Conservation (phyloP, 768 basidiomycete genomes). For the Mycena filopes region DNA sequence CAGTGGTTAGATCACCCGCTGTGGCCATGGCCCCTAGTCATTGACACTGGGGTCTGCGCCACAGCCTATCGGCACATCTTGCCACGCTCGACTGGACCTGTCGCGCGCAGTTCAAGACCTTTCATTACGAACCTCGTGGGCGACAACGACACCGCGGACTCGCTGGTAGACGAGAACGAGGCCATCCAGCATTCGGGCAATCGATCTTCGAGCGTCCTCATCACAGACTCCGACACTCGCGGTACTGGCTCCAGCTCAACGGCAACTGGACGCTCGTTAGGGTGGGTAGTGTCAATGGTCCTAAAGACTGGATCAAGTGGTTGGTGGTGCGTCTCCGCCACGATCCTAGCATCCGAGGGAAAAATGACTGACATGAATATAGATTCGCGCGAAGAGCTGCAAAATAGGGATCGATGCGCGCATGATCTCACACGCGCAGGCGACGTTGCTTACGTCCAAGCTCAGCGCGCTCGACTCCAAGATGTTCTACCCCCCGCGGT, state of each 20-base stretch:
- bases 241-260: constrained; percentile 87
- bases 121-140: too few species aligned
- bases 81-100: too few species aligned
- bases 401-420: constrained; percentile 88
- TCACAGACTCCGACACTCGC: constrained; percentile 85
- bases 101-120: too few species aligned
- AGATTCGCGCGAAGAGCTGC: constrained; percentile 54
- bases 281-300: constrained; percentile 62
- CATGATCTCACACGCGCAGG: constrained; percentile 81
- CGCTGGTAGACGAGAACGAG: too few species aligned
- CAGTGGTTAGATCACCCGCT: too few species aligned
- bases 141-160: too few species aligned
- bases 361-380: too few species aligned
- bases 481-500: constrained; percentile 78
- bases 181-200: constrained; percentile 75
- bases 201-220: constrained; percentile 79
- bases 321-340: constrained; percentile 60
- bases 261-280: constrained; percentile 76
- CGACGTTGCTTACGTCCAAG: constrained; percentile 66
- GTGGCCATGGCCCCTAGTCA: too few species aligned
- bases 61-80: too few species aligned
- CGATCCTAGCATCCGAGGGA: too few species aligned
- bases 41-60: too few species aligned
- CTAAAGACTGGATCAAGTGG: constrained; percentile 86
- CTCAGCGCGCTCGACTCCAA: constrained; percentile 67